Evolutionary conservation across 2,329 filamentous ascomycete genomes (phyloP), one percentile per base, ranked within the genome.

Genomic region (Paradendryphiella salina): DNA sequence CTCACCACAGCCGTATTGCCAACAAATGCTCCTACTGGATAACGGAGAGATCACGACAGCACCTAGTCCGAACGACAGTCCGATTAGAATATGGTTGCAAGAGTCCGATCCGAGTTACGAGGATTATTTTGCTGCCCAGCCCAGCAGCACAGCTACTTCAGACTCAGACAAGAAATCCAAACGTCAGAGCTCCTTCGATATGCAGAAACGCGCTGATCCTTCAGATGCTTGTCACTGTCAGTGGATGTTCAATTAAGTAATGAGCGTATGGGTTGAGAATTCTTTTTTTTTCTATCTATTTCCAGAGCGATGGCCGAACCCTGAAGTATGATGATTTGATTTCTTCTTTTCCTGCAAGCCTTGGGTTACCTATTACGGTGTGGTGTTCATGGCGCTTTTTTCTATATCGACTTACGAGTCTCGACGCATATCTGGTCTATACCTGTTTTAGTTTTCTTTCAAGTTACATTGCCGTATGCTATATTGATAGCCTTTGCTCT

Each of bases 1-100:
- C 35, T 72, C 75, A 5, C 67, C 75, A 7, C 62, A 76, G 42
- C 81, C 85, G 1, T 87, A 86, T 66, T 88, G 85, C 63, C 79
- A 86, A 61, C 81, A 86, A 64, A 86, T 86, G 78, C 75, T 81
- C 54, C 76, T 88, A 10, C 72, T 83, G 46, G 70, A 80, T 39
- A 75, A 84, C 56, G 80, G 80, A 23, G 60, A 69, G 7, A 66
- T 81, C 28, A 69, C 74, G 23, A 66, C 69, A 29, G 69, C 70
- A 20, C 52, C 59, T 0, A 67, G 73, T 45, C 54, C 51, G 15
- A 65, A 71, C 35, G 71, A 70, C 21, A 58, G 71, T 5, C 67
- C 68, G 3, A 70, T 77, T 37, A 67, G 65, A 13, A 60, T 79
- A 15, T 54, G 63, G 48, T 61, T 80, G 9, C 64, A 74, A 50